Evolutionary conservation across 257 asterid genomes (phyloP), one percentile per base, ranked within the genome.

Genomic region (Solanum ossicruentum): DNA sequence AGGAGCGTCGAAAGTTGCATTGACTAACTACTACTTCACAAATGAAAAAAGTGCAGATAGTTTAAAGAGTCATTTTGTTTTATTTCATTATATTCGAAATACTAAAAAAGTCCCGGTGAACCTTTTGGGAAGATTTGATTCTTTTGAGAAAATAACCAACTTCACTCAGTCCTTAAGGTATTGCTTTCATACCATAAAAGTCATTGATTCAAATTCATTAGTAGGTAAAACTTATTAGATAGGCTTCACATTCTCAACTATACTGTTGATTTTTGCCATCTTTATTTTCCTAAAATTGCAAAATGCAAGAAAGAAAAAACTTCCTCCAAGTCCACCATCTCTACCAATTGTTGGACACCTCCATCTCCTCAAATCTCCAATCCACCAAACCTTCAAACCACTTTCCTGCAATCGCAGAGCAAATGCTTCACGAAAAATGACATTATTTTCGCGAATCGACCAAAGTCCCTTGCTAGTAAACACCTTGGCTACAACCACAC

Each of bases 301-400:
- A n/a, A n/a, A n/a, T n/a, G n/a, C n/a, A n/a, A n/a, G n/a, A n/a
- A n/a, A n/a, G n/a, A n/a, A n/a, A n/a, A n/a, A n/a, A n/a, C n/a
- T n/a, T n/a, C n/a, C n/a, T n/a, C n/a, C n/a, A n/a, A 57, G 86
- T 17, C 94, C 97, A 20, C 91, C 87, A 8, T 84, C 86, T 10
- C 28, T 90, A 20, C 97, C 94, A 12, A 82, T 93, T 28, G 18
- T 81, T 4, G 94, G 95, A 85, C 97, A 93, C 66, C 93, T 93
- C 84, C 94, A 93, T 86, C 93, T 88, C 73, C 85, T 91, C 85
- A 89, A 88, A 67, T 28, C 89, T 11, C 72, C 79, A 41, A 85
- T 86, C n/a, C n/a, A n/a, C n/a, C n/a, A n/a, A n/a, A n/a, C n/a
- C 28, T 90, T 92, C 16, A 86, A 83, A 72, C 80, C 86, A 54